A percentile compares a stretch with the other conserved stretches of the same genome.
Evolutionary conservation across 2,329 filamentous ascomycete species (phyloP).

Genomic region (Diplodia seriata): DNA sequence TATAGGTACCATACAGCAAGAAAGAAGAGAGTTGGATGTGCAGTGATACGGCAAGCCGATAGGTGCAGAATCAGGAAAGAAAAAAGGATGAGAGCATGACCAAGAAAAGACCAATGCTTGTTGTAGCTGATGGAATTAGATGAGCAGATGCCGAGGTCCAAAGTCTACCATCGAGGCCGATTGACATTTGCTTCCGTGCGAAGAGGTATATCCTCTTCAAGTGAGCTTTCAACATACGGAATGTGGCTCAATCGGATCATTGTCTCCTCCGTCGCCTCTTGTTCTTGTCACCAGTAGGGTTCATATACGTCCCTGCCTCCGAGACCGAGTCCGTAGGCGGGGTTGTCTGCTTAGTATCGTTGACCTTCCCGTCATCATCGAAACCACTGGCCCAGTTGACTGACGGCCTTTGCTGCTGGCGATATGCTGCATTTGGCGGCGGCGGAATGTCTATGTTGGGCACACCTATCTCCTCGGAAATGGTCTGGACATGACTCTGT

Average conservation of each 20-base stretch:
- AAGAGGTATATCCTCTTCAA: no score
- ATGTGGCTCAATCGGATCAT: neutral
- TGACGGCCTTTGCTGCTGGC: slow-evolving; percentile 9
- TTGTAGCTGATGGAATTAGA: no score
- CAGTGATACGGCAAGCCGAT: no score
- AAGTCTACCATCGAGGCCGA: no score
- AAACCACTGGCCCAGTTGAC: neutral
- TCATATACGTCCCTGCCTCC: slow-evolving; percentile 25
- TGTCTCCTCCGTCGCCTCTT: slow-evolving; percentile 27
- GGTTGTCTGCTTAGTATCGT: neutral
- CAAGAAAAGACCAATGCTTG: no score
- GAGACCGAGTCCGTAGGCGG: slow-evolving; percentile 3
- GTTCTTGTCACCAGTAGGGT: slow-evolving; percentile 16
- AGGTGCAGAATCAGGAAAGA: no score
- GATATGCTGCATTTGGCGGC: neutral
- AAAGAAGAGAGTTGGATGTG: no score
- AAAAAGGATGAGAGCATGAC: no score
- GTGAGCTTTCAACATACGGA: neutral
- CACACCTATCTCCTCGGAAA: slow-evolving; percentile 20
- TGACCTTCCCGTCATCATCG: neutral
- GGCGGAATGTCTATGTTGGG: slow-evolving; percentile 1
- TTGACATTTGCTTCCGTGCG: no score
- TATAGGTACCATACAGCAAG: no score
- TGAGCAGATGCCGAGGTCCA: no score
- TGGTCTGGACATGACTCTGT: slow-evolving; percentile 1